These are phyloP conservation scores for Nakaseomyces kungkrabaensis DNA, from an alignment of 1,139 yeast genomes.

Conservation along the genomic window DNA sequence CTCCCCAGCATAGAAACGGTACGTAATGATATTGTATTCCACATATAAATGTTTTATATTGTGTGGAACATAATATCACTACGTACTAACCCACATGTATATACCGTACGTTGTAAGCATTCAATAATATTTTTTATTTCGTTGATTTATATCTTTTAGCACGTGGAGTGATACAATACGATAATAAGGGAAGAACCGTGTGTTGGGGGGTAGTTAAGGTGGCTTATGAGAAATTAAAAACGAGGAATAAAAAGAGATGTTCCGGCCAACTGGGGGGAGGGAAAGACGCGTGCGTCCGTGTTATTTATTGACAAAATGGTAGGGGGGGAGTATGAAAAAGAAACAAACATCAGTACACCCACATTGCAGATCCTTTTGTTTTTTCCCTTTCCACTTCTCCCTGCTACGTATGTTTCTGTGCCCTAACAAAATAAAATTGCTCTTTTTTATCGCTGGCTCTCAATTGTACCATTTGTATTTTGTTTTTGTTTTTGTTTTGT, in stretches of 20 bases:
- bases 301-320: too few relatives aligned
- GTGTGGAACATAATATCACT: neutral
- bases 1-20: neutral
- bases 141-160: neutral
- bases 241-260: too few relatives aligned
- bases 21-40: neutral
- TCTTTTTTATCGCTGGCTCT: too few relatives aligned
- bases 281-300: too few relatives aligned
- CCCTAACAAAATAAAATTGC: neutral
- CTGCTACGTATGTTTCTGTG: neutral
- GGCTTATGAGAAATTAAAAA: too few relatives aligned
- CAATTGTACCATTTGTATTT: too few relatives aligned
- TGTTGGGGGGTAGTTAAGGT: too few relatives aligned
- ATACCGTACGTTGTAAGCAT: neutral
- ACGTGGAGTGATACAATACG: neutral
- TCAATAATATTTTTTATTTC: too few relatives aligned
- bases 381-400: neutral
- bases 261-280: neutral
- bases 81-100: neutral
- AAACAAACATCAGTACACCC: neutral
- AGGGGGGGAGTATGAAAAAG: neutral
- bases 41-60: neutral
- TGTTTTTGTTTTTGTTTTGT: too few relatives aligned
- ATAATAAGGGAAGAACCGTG: neutral
- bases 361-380: neutral